Conservation (phyloP, 495 filamentous ascomycete species). For the Neurospora intermedia region DNA sequence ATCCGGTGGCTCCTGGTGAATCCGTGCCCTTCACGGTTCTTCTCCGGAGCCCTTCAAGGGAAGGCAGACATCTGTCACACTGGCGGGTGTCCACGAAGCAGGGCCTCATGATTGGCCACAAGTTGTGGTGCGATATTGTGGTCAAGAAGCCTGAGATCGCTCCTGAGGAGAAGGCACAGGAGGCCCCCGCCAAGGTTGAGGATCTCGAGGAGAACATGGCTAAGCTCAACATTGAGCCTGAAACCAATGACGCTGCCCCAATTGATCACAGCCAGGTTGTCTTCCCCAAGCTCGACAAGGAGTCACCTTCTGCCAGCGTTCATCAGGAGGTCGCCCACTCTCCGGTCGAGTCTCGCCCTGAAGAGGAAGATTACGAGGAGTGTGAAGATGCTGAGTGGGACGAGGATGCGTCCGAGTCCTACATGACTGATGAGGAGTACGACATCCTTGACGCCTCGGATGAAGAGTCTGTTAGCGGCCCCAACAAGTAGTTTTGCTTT, state of each 20-base stretch:
- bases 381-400: conserved; percentile 47
- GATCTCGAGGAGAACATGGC: conserved; percentile 13
- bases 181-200: conserved; percentile 5
- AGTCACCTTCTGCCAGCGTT: conserved; percentile 73
- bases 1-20: conserved; percentile 59
- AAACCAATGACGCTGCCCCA: conserved; percentile 7
- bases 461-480: conserved; percentile 54
- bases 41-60: conserved; percentile 63
- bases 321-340: conserved; percentile 43
- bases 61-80: conserved; percentile 77
- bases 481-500: not conserved
- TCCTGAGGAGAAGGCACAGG: not conserved
- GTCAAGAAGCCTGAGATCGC: conserved; percentile 36
- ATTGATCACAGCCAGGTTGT: conserved; percentile 63
- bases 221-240: conserved; percentile 11
- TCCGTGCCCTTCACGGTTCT: conserved; percentile 71
- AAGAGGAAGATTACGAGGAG: conserved; percentile 56
- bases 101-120: conserved; percentile 77
- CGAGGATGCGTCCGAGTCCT: conserved; percentile 53
- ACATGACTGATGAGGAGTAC: conserved; percentile 95
- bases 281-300: conserved; percentile 93
- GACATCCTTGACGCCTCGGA: conserved; percentile 94
- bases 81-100: conserved; percentile 85
- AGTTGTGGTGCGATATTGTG: conserved; percentile 87
- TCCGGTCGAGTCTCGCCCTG: conserved; percentile 16